A percentile compares a stretch with the other conserved stretches of the same genome.
phyloP scores from a whole-genome alignment of 495 filamentous ascomycete genomes.

The Lasiosphaeria ovina region DNA sequence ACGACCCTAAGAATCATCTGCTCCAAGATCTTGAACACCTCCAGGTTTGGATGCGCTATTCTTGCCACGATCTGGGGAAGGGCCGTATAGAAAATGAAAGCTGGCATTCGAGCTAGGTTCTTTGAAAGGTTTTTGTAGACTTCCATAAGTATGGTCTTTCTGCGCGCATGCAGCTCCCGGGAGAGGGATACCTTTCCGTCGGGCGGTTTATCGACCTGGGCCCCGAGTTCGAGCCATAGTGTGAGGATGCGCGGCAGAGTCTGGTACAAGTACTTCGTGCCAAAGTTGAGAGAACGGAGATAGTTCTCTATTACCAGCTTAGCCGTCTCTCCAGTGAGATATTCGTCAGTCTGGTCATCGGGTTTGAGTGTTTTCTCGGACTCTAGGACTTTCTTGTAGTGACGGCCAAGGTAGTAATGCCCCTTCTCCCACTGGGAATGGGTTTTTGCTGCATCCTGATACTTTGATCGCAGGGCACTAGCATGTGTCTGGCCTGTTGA shows the following conservation, averaged over 20 bases:
- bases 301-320: constrained; percentile 94
- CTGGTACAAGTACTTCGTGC: constrained; percentile 92
- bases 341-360: constrained; percentile 57
- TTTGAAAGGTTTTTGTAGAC: constrained; percentile 73
- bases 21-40: constrained; percentile 71
- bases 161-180: constrained; percentile 54
- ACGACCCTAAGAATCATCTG: constrained; percentile 81
- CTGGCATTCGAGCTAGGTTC: constrained; percentile 70
- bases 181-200: constrained; percentile 64
- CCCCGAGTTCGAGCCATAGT: constrained; percentile 89
- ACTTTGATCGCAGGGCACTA: constrained; percentile 70
- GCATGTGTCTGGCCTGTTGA: constrained; percentile 86
- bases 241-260: constrained; percentile 87
- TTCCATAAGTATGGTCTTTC: constrained; percentile 63
- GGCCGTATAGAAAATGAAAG: constrained; percentile 87
- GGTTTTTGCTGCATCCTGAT: constrained; percentile 65
- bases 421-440: constrained; percentile 86
- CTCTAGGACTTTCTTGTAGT: constrained; percentile 95
- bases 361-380: constrained; percentile 75
- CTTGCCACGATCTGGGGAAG: constrained; percentile 89
- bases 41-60: constrained; percentile 77
- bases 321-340: constrained; percentile 71
- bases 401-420: constrained; percentile 92
- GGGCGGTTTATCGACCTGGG: constrained; percentile 63
- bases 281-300: constrained; percentile 77